Conservation (phyloP, 1,284 basidiomycete species). For the Sporisorium scitamineum region DNA sequence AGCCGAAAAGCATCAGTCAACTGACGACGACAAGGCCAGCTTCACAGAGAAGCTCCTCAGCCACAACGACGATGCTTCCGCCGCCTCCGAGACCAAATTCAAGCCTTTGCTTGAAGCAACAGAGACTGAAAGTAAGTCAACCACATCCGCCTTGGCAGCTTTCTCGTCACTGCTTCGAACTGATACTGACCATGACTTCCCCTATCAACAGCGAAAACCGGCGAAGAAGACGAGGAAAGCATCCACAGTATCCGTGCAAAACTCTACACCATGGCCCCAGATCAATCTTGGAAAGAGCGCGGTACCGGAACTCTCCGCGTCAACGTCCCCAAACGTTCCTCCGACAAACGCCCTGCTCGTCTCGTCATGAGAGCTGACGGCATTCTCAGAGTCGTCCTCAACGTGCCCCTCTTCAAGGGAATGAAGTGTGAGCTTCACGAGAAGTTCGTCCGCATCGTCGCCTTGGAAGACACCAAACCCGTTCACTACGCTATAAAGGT, state of each 20-base stretch:
- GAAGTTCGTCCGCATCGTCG: constrained; percentile 64
- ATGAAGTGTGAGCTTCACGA: constrained; percentile 83
- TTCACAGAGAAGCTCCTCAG: constrained; percentile 38
- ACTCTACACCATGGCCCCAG: constrained; percentile 77
- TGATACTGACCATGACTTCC: neutral
- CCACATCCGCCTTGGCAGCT: neutral
- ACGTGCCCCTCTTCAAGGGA: constrained; percentile 85
- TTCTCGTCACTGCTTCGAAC: neutral
- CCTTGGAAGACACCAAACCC: constrained; percentile 61
- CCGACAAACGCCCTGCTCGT: constrained; percentile 78
- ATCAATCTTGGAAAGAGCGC: constrained; percentile 85
- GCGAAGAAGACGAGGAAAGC: constrained; percentile 91
- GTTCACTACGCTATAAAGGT: constrained; percentile 66
- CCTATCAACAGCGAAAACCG: constrained; percentile 78
- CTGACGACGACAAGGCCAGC: constrained; percentile 21
- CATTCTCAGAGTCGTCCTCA: constrained; percentile 84
- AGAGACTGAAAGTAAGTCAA: constrained; percentile 46
- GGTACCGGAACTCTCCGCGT: constrained; percentile 85
- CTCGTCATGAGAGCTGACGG: constrained; percentile 96
- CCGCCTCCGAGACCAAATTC: constrained; percentile 15
- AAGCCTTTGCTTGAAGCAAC: constrained; percentile 34
- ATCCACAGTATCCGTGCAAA: constrained; percentile 86
- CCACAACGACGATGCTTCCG: constrained; percentile 14
- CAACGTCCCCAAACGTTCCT: constrained; percentile 75
- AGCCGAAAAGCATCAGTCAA: constrained; percentile 8